These are phyloP conservation scores for Ganoderma boninense DNA, from an alignment of 1,284 basidiomycete species.

Conservation along the genomic window DNA sequence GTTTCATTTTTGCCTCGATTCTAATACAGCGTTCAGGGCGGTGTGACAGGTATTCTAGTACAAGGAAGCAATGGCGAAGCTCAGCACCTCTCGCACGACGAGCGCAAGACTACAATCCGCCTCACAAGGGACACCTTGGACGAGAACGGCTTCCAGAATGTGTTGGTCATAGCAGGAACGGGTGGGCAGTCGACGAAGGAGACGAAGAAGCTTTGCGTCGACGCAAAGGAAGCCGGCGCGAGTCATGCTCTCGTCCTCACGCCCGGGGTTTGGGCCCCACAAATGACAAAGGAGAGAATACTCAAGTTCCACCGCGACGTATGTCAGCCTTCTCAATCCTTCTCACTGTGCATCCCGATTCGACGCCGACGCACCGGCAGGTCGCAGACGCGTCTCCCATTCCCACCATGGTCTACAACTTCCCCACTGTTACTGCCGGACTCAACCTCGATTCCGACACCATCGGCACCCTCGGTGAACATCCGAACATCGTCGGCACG, in stretches of 20 bases:
- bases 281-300: constrained; percentile 70
- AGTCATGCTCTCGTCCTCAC: constrained; percentile 80
- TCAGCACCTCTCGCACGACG: constrained; percentile 76
- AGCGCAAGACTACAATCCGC: constrained; percentile 71
- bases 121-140: constrained; percentile 81
- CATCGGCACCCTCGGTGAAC: constrained; percentile 74
- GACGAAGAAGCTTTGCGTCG: constrained; percentile 80
- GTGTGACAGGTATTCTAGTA: constrained; percentile 77
- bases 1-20: neutral
- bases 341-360: neutral
- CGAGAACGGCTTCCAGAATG: constrained; percentile 71
- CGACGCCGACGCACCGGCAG: constrained; percentile 45
- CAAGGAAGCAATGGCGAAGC: constrained; percentile 85
- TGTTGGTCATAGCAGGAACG: constrained; percentile 86
- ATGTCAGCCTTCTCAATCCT: neutral
- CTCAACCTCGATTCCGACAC: constrained; percentile 89
- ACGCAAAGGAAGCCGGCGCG: constrained; percentile 85
- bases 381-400: constrained; percentile 86
- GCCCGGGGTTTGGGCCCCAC: constrained; percentile 71
- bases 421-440: constrained; percentile 83
- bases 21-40: constrained; percentile 51
- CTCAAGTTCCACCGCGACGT: constrained; percentile 72
- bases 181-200: constrained; percentile 85
- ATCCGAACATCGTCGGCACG: constrained; percentile 90
- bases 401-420: constrained; percentile 93